A percentile compares a stretch with the other conserved stretches of the same genome.
Conservation (phyloP, 1,284 basidiomycete species). For the Xanthoconium separans region DNA sequence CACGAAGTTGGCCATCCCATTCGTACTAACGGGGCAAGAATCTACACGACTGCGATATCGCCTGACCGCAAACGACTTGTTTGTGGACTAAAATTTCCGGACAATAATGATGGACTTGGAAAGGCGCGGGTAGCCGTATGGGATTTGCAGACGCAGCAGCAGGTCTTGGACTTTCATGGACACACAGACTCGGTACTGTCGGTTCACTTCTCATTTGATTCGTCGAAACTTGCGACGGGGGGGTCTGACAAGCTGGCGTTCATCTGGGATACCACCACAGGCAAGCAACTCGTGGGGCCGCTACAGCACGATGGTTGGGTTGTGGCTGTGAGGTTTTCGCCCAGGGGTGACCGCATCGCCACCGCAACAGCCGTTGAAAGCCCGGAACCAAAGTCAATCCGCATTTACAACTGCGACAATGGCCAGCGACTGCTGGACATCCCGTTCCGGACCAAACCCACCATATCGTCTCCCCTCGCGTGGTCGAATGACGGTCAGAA, state of each 20-base stretch:
- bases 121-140: neutral
- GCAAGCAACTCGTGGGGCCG: neutral
- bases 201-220: slow-evolving; percentile 1
- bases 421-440: neutral
- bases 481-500: neutral
- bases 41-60: slow-evolving; percentile 2
- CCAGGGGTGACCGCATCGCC: neutral
- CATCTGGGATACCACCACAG: neutral
- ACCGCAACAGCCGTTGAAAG: neutral
- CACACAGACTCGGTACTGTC: neutral
- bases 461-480: neutral
- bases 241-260: neutral
- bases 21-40: neutral
- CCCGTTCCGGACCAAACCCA: neutral
- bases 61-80: slow-evolving; percentile 10
- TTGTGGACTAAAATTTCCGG: neutral
- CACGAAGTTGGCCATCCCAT: neutral
- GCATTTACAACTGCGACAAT: neutral
- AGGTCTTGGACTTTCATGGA: neutral
- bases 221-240: neutral
- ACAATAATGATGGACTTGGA: neutral
- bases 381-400: neutral
- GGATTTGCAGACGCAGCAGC: neutral
- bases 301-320: neutral
- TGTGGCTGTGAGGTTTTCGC: neutral